Evolutionary conservation across 164 flowering plant genomes (phyloP).

Genomic region (Aristolochia californica): DNA sequence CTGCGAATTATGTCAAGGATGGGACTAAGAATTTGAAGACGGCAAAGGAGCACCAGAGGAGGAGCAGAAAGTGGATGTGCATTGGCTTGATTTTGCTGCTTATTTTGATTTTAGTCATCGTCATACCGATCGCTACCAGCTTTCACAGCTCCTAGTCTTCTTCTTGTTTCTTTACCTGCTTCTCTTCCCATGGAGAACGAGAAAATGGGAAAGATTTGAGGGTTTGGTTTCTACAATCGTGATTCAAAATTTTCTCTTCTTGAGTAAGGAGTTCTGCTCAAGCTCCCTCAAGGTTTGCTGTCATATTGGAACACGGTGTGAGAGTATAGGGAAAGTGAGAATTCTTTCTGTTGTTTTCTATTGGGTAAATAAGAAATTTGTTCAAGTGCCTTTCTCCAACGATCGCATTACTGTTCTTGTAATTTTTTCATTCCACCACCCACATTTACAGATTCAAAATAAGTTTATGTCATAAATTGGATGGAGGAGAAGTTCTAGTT

Average conservation of each 20-base stretch:
- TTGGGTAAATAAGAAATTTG: too few species aligned
- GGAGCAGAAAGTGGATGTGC: slow-evolving; percentile 37
- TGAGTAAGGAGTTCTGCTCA: slow-evolving; percentile 7
- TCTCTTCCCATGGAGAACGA: neutral
- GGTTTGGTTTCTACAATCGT: neutral
- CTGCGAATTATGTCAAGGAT: slow-evolving; percentile 19
- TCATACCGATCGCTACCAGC: slow-evolving; percentile 56
- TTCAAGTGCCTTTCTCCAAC: too few species aligned
- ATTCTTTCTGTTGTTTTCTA: too few species aligned
- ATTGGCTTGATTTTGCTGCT: slow-evolving; percentile 48
- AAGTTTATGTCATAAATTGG: too few species aligned
- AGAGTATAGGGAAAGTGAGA: neutral
- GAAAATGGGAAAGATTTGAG: neutral
- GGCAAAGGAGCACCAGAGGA: slow-evolving; percentile 22
- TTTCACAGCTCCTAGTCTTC: slow-evolving; percentile 11
- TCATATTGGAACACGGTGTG: neutral
- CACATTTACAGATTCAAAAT: too few species aligned
- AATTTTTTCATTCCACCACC: too few species aligned
- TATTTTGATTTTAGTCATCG: slow-evolving; percentile 40
- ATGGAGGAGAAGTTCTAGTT: too few species aligned
- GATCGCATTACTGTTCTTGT: too few species aligned
- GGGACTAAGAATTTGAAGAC: slow-evolving; percentile 16
- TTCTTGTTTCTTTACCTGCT: too few species aligned
- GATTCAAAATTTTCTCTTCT: neutral
- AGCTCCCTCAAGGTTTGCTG: slow-evolving; percentile 2